These are phyloP conservation scores for Candida orba DNA, from an alignment of 805 yeast genomes.

Conservation along the genomic window DNA sequence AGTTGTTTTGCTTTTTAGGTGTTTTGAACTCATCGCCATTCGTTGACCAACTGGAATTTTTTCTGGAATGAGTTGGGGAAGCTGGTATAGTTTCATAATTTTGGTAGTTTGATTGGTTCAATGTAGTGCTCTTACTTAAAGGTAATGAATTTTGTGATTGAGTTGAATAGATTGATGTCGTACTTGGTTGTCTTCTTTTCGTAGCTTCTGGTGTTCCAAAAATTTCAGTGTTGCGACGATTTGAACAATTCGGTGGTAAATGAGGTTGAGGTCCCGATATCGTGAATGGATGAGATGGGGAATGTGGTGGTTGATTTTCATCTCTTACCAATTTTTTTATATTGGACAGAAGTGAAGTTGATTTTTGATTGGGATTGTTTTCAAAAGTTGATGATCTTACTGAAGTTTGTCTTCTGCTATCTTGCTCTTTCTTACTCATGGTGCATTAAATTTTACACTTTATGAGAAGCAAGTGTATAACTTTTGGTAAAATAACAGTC, in stretches of 20 bases:
- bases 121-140: constrained; percentile 20
- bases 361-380: background rate
- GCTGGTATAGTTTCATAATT: constrained; percentile 18
- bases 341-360: constrained; percentile 20
- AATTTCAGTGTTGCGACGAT: constrained; percentile 3
- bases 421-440: constrained; percentile 10
- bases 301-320: constrained; percentile 5
- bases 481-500: no score
- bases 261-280: constrained; percentile 19
- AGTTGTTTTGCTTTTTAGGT: constrained; percentile 14
- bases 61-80: constrained; percentile 22
- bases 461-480: no score
- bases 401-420: constrained; percentile 5
- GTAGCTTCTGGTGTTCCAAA: constrained; percentile 1
- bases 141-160: constrained; percentile 22
- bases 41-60: constrained; percentile 20
- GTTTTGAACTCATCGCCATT: constrained; percentile 13
- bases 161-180: constrained; percentile 18
- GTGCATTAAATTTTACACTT: background rate
- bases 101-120: constrained; percentile 17
- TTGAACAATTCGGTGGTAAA: background rate
- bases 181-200: constrained; percentile 20
- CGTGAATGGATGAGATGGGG: constrained; percentile 2
- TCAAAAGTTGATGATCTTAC: constrained; percentile 3
- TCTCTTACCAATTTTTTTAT: constrained; percentile 18